These are phyloP conservation scores for Cordyceps cateniannulata DNA, from an alignment of 2,329 filamentous ascomycete species.

Conservation along the genomic window DNA sequence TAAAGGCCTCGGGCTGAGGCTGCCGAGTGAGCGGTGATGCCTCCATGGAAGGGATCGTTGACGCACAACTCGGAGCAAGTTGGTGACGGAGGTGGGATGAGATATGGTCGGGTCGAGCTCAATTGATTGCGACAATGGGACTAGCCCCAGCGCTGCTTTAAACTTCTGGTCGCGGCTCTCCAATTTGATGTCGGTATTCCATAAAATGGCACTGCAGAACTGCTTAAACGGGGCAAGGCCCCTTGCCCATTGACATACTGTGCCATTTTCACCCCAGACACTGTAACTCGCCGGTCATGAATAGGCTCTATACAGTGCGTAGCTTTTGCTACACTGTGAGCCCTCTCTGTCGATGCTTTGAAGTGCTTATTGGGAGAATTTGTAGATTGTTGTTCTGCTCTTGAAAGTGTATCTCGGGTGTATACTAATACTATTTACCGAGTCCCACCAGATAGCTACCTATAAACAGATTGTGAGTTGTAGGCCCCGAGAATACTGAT, in stretches of 20 bases:
- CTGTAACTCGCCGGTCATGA: too few relatives aligned
- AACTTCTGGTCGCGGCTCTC: neutral
- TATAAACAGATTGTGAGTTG: too few relatives aligned
- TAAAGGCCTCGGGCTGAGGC: constrained; percentile 80
- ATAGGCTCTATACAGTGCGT: too few relatives aligned
- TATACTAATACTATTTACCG: too few relatives aligned
- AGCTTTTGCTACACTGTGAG: too few relatives aligned
- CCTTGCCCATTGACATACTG: neutral
- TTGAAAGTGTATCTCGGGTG: too few relatives aligned
- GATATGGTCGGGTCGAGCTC: neutral
- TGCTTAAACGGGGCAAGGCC: neutral
- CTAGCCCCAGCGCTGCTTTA: neutral
- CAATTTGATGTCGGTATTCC: neutral
- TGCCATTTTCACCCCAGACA: neutral
- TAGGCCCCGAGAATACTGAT: too few relatives aligned
- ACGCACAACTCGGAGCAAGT: neutral
- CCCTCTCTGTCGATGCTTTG: too few relatives aligned
- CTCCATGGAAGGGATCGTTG: constrained; percentile 54
- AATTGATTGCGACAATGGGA: neutral
- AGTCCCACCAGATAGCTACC: too few relatives aligned
- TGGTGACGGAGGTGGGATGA: neutral
- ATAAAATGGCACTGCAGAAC: constrained; percentile 1
- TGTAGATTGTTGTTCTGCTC: too few relatives aligned
- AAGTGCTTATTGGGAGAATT: too few relatives aligned
- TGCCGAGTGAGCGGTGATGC: constrained; percentile 90